phyloP scores from a whole-genome alignment of 2,329 filamentous ascomycete species.

The Aspergillus sp. region DNA sequence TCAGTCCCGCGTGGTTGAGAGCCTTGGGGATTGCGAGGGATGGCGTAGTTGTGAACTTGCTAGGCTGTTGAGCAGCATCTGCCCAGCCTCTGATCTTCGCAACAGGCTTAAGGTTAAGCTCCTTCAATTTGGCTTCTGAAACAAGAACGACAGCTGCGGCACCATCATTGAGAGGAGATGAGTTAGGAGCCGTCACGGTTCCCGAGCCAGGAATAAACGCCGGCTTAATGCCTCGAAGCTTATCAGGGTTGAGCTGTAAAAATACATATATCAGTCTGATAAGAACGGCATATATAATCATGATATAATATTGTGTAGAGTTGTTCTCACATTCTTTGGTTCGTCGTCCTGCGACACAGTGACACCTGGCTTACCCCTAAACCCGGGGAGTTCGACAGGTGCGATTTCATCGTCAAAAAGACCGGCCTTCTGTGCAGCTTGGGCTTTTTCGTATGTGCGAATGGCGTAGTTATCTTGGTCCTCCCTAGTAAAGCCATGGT shows the following conservation, averaged over 20 bases:
- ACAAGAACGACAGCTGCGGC: constrained; percentile 88
- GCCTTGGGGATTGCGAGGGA: constrained; percentile 95
- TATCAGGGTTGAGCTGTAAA: constrained; percentile 64
- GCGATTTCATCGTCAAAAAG: constrained; percentile 82
- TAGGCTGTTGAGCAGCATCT: constrained; percentile 84
- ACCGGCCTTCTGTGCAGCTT: constrained; percentile 75
- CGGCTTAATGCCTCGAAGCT: constrained; percentile 79
- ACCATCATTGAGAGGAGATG: constrained; percentile 92
- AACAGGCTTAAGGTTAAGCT: constrained; percentile 83
- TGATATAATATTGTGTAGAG: no score
- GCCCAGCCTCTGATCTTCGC: constrained; percentile 98
- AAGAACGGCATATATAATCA: background rate
- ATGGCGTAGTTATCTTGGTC: constrained; percentile 96
- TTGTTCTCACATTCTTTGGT: constrained; percentile 70
- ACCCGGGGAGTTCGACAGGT: constrained; percentile 80
- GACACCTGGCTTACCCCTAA: constrained; percentile 82
- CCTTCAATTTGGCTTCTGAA: constrained; percentile 89
- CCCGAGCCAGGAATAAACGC: constrained; percentile 72
- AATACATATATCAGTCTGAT: constrained; percentile 1
- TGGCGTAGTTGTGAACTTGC: constrained; percentile 93
- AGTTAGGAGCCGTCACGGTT: constrained; percentile 93
- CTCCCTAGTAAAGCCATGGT: constrained; percentile 76
- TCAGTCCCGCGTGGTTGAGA: constrained; percentile 85
- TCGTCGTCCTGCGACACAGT: constrained; percentile 85
- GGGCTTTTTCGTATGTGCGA: constrained; percentile 87